Base-by-base conservation (phyloP, 345 rosid genomes). In the Acer yangbiense region DNA sequence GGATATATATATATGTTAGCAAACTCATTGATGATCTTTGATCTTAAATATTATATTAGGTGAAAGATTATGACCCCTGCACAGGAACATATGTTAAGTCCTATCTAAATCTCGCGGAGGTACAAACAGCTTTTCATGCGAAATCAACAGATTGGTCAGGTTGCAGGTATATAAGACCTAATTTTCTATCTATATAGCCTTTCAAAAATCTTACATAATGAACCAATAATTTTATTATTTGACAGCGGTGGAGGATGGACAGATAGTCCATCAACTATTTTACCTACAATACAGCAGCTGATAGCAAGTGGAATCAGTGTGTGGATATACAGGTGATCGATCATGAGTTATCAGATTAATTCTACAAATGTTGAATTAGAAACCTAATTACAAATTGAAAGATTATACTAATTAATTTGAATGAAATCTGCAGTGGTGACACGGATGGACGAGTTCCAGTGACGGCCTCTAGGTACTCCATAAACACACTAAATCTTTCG, bases 111-210 rank as follows among this genome's bases (percentile, higher is more conserved):
- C 82, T 46, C 41, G 78, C 82, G 3, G 79, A 83, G 50, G 92
- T 87, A 39, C 90, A 87, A 78, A 57, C 60, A 29, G 84, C 89
- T 69, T 77, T 87, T 20, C 92, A 86, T 83, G 85, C 84, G 20
- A 82, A 78, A 61, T 43, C 83, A 32, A 79, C 79, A n/a, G 11
- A 48, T 9, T 88, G 90, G 92, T 20, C 76, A 50, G 54, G 21
- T 76, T 87, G 88, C 86, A 55, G 82, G 89, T 84, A 35, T 35
- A 35, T 35, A 84, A 54, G 78, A 50, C 68, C 68, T 25, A 43
- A 21, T 8, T 58, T 60, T 60, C 20, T 44, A 35, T 35, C 39
- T 35, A 35, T 4, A 4, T 35, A 21, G 7, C 8, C 61, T 14
- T 69, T 23, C 46, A 48, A 65, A 32, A 7, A 65, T 65, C 67